phyloP scores from a whole-genome alignment of 441 rosid genomes.

The Lagerstroemia fauriei region DNA sequence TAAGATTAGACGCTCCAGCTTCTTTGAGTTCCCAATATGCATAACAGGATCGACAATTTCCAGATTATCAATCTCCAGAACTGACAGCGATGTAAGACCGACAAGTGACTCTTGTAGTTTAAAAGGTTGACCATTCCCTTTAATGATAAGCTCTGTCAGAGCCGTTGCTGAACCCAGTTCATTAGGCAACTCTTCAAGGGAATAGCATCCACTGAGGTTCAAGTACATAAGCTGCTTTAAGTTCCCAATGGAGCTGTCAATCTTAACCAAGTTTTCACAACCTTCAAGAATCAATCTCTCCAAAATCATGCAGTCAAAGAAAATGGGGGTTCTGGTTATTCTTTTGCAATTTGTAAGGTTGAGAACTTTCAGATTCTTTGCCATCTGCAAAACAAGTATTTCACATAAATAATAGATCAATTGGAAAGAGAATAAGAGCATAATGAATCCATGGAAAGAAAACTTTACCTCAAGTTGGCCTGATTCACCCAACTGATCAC shows the following conservation, averaged over 20 bases:
- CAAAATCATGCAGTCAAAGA: background rate
- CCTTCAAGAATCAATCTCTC: background rate
- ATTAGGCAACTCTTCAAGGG: background rate
- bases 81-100: background rate
- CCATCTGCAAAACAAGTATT: background rate
- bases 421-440: too few relatives aligned
- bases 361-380: slow-evolving; percentile 2
- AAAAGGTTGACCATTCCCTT: background rate
- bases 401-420: background rate
- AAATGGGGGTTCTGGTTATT: background rate
- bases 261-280: background rate
- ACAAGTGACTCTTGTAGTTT: background rate
- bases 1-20: background rate
- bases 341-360: background rate
- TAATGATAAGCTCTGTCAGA: background rate
- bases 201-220: background rate
- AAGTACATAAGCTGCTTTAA: background rate
- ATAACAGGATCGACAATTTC: background rate
- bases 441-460: background rate
- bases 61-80: background rate
- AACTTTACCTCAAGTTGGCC: background rate
- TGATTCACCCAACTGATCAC: background rate
- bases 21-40: background rate
- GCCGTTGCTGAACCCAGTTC: background rate
- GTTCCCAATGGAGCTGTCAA: background rate